These are phyloP conservation scores for Astragalus glycyphyllos DNA, from an alignment of 306 rosid species.

Conservation along the genomic window DNA sequence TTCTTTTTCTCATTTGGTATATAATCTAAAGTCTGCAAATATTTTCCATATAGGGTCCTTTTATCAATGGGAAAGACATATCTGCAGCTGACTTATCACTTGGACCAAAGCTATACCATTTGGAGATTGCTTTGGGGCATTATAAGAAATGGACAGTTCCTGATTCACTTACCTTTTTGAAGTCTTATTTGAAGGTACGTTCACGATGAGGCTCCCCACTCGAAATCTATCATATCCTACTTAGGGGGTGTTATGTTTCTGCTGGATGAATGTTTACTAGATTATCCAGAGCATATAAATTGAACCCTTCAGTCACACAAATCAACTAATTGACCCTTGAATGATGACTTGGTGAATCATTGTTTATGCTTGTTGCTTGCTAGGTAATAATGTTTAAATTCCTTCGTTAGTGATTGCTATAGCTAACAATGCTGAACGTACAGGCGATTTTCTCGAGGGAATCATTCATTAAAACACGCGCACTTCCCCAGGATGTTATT, in stretches of 20 bases:
- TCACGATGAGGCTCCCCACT: slow-evolving; percentile 29
- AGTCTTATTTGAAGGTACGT: slow-evolving; percentile 78
- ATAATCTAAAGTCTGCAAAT: slow-evolving; percentile 5
- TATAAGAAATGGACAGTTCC: slow-evolving; percentile 83
- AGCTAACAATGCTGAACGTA: slow-evolving; percentile 40
- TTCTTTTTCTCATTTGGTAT: background rate
- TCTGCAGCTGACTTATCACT: slow-evolving; percentile 86
- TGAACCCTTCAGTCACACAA: too few relatives aligned
- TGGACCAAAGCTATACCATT: slow-evolving; percentile 88
- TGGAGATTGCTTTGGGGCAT: slow-evolving; percentile 89
- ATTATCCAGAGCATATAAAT: too few relatives aligned
- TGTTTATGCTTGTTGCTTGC: too few relatives aligned
- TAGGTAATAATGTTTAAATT: slow-evolving; percentile 38
- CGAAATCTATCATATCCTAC: slow-evolving; percentile 12
- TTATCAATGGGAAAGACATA: slow-evolving; percentile 76
- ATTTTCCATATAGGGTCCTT: slow-evolving; percentile 71
- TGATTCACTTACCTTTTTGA: slow-evolving; percentile 68
- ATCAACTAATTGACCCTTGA: too few relatives aligned
- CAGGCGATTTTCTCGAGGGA: slow-evolving; percentile 82
- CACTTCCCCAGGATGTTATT: slow-evolving; percentile 78
- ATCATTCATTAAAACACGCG: slow-evolving; percentile 78
- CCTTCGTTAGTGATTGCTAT: background rate
- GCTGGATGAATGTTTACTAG: too few relatives aligned
- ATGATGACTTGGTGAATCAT: too few relatives aligned
- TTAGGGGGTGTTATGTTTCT: too few relatives aligned